phyloP scores from a whole-genome alignment of 495 filamentous ascomycete species.

The Penicillium longicatenatum region DNA sequence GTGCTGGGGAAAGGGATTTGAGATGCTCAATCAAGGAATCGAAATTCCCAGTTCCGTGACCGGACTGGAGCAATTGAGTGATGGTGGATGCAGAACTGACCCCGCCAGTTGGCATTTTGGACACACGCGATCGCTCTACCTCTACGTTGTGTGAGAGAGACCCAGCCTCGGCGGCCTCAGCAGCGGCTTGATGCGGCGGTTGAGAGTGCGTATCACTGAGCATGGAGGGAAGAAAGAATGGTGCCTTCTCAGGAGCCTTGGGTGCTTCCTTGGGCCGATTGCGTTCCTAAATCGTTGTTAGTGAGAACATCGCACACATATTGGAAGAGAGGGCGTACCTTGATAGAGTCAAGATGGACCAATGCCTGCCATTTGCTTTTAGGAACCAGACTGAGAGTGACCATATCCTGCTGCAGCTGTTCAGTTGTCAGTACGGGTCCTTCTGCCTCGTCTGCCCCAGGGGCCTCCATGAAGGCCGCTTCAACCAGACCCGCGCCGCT shows the following conservation, averaged over 20 bases:
- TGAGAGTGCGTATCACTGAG: conserved; percentile 37
- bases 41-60: conserved; percentile 48
- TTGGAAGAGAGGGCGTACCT: conserved; percentile 37
- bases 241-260: conserved; percentile 89
- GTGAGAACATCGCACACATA: background rate
- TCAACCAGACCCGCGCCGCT: conserved; percentile 70
- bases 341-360: conserved; percentile 85
- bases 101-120: conserved; percentile 41
- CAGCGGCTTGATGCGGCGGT: conserved; percentile 18
- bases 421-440: conserved; percentile 58
- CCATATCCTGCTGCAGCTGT: conserved; percentile 76
- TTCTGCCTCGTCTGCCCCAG: conserved; percentile 49
- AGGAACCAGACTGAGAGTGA: conserved; percentile 86
- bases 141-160: conserved; percentile 36
- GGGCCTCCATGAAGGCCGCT: conserved; percentile 62
- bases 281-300: conserved; percentile 54
- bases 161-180: conserved; percentile 40
- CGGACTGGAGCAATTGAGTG: conserved; percentile 54
- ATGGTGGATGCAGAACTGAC: conserved; percentile 48
- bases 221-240: conserved; percentile 89
- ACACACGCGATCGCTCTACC: conserved; percentile 55
- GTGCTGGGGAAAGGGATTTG: conserved; percentile 74
- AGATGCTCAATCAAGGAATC: conserved; percentile 69
- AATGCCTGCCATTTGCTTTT: conserved; percentile 91
- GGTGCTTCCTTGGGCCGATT: conserved; percentile 94